Evolutionary conservation across 1,139 yeast genomes (phyloP).

Genomic region (Sugiyamaella grinbergsii): DNA sequence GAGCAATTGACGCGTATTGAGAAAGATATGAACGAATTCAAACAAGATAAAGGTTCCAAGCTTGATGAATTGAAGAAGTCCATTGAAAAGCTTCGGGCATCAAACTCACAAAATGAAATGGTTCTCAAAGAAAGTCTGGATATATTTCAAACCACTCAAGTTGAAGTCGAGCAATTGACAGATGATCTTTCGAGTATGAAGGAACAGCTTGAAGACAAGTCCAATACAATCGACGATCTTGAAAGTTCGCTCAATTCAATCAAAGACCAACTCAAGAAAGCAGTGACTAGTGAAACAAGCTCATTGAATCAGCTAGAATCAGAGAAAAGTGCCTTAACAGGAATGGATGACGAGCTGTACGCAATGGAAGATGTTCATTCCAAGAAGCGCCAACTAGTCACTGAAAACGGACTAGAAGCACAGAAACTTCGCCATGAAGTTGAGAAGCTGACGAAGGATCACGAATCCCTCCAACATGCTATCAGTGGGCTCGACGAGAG

Average conservation of each 20-base stretch:
- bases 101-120: constrained; percentile 44
- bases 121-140: constrained; percentile 53
- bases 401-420: constrained; percentile 55
- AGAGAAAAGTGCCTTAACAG: constrained; percentile 61
- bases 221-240: constrained; percentile 47
- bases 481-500: constrained; percentile 56
- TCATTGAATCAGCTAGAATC: constrained; percentile 54
- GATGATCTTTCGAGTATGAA: constrained; percentile 54
- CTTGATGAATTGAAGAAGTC: constrained; percentile 60
- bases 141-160: constrained; percentile 62
- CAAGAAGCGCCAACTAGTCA: constrained; percentile 54
- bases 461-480: constrained; percentile 45
- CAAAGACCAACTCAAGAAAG: constrained; percentile 40
- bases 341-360: constrained; percentile 75
- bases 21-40: constrained; percentile 80
- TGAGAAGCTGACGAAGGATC: constrained; percentile 55
- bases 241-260: constrained; percentile 41
- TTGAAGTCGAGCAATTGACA: constrained; percentile 69
- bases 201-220: constrained; percentile 48
- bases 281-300: constrained; percentile 43
- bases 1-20: constrained; percentile 60
- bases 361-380: constrained; percentile 60
- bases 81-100: constrained; percentile 28
- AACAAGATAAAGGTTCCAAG: constrained; percentile 76
- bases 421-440: constrained; percentile 67